Evolutionary conservation across 116 monocot genomes (phyloP), one percentile per base, ranked within the genome.

Genomic region (Papilionanthe hybrid): DNA sequence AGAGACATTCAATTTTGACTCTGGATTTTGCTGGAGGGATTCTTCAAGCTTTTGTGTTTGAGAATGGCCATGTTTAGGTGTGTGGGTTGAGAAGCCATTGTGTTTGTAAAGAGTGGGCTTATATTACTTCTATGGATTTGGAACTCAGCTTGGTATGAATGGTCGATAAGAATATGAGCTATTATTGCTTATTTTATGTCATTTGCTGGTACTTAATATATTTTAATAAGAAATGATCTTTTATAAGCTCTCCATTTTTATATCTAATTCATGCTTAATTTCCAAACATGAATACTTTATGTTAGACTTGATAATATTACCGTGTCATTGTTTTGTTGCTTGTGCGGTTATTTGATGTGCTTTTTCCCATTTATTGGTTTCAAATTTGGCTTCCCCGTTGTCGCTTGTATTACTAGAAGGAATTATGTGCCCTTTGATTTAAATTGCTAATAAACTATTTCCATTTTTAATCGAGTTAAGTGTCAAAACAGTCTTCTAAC

Each of bases 61-160:
- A 69, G 69, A 69, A 69, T 69, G 69, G 69, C 32, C 69, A 69
- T 69, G 30, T 29, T 69, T 22, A 29, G 69, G 30, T 15, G 15
- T 4, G 53, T 53, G 53, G 53, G 10, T 12, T 69, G 15, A 32
- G 69, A 69, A 30, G 32, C 69, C 30, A 12, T 4, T 69, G 69
- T 17, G 5, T 69, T 32, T 69, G 30, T 69, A 32, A 69, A 32
- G 69, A 28, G 8, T 69, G 28, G 28, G 30, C 4, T 30, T 69
- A 69, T 69, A 17, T 32, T 13, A 15, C 28, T 69, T 30, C 4
- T 11, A 32, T 15, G 27, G 32, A 32, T 13, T 30, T 15, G 60
- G 60, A 60, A 25, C 23, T 23, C 23, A 60, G 60, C 7, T 60
- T 9, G 56, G 56, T 20, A 18, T 66, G 5, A 66, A 22, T 25